phyloP scores from a whole-genome alignment of 176 grass and related monocot genomes.

The Poa annua region DNA sequence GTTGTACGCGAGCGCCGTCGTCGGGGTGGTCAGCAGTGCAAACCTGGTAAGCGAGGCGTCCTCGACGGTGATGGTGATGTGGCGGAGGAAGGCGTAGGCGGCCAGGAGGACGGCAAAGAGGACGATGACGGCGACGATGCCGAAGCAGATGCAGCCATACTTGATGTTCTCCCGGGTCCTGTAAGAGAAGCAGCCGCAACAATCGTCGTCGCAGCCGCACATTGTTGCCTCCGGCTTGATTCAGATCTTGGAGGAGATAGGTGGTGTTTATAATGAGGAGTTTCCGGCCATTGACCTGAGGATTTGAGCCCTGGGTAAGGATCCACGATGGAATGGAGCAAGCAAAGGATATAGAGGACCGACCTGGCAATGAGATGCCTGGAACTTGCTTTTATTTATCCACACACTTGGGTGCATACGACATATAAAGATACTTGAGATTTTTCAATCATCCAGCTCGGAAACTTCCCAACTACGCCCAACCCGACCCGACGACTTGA shows the following conservation, averaged over 20 bases:
- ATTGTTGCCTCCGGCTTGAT: background rate
- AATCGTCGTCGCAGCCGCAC: conserved; percentile 1
- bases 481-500: too few relatives aligned
- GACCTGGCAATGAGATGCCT: background rate
- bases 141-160: conserved; percentile 4
- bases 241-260: conserved; percentile 2
- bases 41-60: conserved; percentile 44
- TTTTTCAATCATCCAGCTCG: background rate
- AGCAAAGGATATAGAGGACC: background rate
- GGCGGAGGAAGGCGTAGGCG: conserved; percentile 23
- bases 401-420: background rate
- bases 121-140: background rate
- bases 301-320: background rate
- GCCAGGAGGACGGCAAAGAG: conserved; percentile 7
- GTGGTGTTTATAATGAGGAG: background rate
- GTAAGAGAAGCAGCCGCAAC: background rate
- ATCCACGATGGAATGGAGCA: background rate
- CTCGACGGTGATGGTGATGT: conserved; percentile 15
- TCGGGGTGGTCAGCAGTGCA: conserved; percentile 2
- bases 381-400: background rate
- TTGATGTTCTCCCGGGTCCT: background rate
- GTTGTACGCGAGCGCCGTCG: conserved; percentile 46
- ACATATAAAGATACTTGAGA: background rate
- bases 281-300: background rate
- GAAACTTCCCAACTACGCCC: too few relatives aligned